These are phyloP conservation scores for Astrothelium macrocarpum DNA, from an alignment of 495 filamentous ascomycete genomes.

Conservation along the genomic window DNA sequence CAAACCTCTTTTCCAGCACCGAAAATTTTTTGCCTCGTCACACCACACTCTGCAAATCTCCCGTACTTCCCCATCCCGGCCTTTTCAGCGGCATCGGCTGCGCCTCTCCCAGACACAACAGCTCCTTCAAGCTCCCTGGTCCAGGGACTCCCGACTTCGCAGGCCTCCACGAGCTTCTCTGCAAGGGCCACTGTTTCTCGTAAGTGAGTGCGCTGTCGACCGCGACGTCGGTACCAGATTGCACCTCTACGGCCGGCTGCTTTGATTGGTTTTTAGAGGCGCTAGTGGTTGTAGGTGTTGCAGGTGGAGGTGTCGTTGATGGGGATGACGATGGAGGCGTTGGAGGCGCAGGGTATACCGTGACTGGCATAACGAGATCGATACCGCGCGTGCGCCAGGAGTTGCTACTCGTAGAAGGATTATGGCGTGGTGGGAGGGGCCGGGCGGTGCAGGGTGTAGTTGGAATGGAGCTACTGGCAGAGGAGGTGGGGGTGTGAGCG, in stretches of 20 bases:
- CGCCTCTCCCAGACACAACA: slow-evolving; percentile 20
- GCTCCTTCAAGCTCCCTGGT: slow-evolving; percentile 24
- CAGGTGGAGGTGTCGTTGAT: no score
- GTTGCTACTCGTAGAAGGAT: slow-evolving; percentile 25
- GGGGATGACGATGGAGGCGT: no score
- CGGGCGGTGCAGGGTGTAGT: slow-evolving; percentile 19
- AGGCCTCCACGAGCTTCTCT: slow-evolving; percentile 13
- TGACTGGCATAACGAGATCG: slow-evolving; percentile 27
- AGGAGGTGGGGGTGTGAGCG: slow-evolving; percentile 29
- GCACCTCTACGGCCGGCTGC: no score
- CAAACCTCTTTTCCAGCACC: no score
- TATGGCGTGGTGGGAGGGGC: slow-evolving; percentile 24
- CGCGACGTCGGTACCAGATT: background rate
- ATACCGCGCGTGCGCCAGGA: slow-evolving; percentile 23
- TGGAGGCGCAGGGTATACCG: background rate
- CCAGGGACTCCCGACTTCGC: background rate
- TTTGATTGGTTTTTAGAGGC: slow-evolving; percentile 3
- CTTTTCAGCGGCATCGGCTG: slow-evolving; percentile 12
- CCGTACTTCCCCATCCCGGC: background rate
- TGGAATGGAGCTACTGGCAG: slow-evolving; percentile 23
- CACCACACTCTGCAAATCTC: background rate
- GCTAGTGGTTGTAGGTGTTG: background rate
- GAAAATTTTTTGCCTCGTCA: no score
- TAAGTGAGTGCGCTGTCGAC: slow-evolving; percentile 13
- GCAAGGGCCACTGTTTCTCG: slow-evolving; percentile 19